Evolutionary conservation across 106 monocot species (phyloP).

Genomic region (Cymbidium sinense): DNA sequence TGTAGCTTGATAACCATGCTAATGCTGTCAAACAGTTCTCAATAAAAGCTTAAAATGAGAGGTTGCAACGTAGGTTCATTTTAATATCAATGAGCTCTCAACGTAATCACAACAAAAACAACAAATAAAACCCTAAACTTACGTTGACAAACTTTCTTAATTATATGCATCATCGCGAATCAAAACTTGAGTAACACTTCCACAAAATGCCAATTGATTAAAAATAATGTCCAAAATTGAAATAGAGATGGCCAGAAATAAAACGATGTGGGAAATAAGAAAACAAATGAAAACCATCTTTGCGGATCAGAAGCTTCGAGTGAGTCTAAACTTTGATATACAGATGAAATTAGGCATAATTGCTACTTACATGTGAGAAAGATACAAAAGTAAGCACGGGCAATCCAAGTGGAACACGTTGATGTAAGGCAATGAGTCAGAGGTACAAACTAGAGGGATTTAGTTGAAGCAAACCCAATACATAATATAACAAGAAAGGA

Average conservation of each 20-base stretch:
- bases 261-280: background rate
- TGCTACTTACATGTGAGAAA: background rate
- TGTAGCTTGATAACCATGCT: too few species aligned
- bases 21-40: too few species aligned
- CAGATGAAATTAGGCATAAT: background rate
- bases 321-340: background rate
- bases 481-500: background rate
- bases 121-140: too few species aligned
- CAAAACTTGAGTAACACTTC: too few species aligned
- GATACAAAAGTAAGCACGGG: background rate
- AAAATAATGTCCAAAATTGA: background rate
- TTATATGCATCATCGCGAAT: too few species aligned
- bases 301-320: background rate
- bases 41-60: too few species aligned
- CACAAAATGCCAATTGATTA: background rate
- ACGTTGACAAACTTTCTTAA: too few species aligned
- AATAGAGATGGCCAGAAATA: background rate
- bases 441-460: background rate
- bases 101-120: too few species aligned
- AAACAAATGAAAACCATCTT: background rate
- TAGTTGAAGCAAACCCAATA: background rate
- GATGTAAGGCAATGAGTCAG: background rate
- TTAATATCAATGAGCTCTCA: too few species aligned
- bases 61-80: too few species aligned
- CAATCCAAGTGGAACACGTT: background rate